Conservation (phyloP, 108 stramenopile species). For the Epipyxis sp. region DNA sequence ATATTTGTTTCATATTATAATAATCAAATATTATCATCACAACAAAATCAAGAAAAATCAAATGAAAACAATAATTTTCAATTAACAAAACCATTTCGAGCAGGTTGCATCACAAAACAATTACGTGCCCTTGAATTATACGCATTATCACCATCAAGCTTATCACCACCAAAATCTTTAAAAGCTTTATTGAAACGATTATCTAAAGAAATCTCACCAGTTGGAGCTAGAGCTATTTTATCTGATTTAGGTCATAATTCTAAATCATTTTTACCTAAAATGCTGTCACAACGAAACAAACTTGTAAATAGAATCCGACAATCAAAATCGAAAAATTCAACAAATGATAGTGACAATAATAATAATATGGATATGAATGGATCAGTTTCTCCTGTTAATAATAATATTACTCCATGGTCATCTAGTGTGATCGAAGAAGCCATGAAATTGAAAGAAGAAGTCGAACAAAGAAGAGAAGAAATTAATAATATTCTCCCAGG, state of each 20-base stretch:
- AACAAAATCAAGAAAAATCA: too few species aligned
- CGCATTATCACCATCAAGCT: background rate
- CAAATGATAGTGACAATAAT: background rate
- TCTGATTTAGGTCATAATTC: background rate
- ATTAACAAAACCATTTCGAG: too few species aligned
- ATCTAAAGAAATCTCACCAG: background rate
- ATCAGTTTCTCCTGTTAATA: background rate
- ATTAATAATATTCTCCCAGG: background rate
- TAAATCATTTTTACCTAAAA: too few species aligned
- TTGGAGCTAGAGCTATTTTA: background rate
- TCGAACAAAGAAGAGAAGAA: background rate
- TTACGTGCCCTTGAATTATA: background rate
- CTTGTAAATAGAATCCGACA: background rate
- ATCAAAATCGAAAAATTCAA: background rate
- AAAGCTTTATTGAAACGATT: background rate
- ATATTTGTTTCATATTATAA: background rate
- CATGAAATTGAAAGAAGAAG: background rate
- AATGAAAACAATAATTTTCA: too few species aligned
- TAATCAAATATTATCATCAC: background rate
- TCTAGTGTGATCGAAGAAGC: background rate
- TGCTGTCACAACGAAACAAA: background rate
- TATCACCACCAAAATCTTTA: background rate
- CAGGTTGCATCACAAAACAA: background rate
- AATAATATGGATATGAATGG: too few species aligned
- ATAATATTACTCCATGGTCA: slow-evolving; percentile 2